Percentiles rank a stretch among this genome's conserved stretches.
Evolutionary conservation across 768 basidiomycete genomes (phyloP).

Genomic region (Sistotremastrum suecicum): DNA sequence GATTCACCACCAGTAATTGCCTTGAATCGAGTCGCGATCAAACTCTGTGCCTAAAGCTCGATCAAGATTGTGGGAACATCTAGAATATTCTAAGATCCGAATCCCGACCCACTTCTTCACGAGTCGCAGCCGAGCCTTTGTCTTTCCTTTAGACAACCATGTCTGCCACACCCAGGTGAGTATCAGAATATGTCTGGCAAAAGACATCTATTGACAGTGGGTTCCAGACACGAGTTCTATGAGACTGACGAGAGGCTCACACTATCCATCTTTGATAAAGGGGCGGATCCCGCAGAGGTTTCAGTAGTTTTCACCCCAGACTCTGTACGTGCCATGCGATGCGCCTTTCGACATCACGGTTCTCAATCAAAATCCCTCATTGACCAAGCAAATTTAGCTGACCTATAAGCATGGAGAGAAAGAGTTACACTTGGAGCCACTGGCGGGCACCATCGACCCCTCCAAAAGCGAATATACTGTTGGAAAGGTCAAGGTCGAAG

Average conservation of each 20-base stretch:
- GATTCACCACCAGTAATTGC: too few relatives aligned
- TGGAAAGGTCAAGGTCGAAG: conserved; percentile 80
- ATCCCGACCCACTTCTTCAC: too few relatives aligned
- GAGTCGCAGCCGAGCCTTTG: too few relatives aligned
- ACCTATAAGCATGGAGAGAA: conserved; percentile 58
- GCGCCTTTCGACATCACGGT: neutral
- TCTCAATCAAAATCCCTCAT: conserved; percentile 5
- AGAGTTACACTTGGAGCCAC: conserved; percentile 56
- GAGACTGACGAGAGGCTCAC: conserved; percentile 68
- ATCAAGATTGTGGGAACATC: too few relatives aligned
- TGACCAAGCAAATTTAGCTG: conserved; percentile 22
- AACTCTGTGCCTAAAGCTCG: too few relatives aligned
- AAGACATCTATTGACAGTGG: too few relatives aligned
- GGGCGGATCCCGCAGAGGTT: conserved; percentile 52
- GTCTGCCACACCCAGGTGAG: conserved; percentile 3
- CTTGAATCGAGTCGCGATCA: too few relatives aligned
- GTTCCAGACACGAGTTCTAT: conserved; percentile 68
- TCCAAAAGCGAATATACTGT: conserved; percentile 48
- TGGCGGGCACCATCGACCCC: conserved; percentile 70
- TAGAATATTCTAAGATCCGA: too few relatives aligned
- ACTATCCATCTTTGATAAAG: conserved; percentile 66
- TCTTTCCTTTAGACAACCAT: neutral
- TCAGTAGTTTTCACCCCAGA: conserved; percentile 49
- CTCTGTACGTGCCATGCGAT: conserved; percentile 27
- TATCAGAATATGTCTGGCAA: neutral